Evolutionary conservation across 208 protist species (phyloP), one percentile per base, ranked within the genome.

Genomic region (Trypanosoma lewisi): DNA sequence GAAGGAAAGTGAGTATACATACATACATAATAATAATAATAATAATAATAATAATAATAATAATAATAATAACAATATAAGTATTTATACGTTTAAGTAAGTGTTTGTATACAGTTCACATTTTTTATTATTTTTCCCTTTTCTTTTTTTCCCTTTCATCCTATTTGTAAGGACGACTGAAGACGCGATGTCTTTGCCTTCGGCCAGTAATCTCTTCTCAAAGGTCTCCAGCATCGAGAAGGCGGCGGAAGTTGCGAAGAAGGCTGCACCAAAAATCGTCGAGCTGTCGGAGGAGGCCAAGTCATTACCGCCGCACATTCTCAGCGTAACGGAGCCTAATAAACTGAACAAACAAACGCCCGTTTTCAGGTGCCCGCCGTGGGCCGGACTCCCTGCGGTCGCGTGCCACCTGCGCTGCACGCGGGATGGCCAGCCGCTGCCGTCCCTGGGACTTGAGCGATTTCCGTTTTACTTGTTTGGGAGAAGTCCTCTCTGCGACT

Each of bases 401-500:
- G 69, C 82, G 9, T 91, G 79, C 49, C 86, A 95, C 63, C 59
- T 95, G 23, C 73, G 76, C 57, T 91, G 81, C 73, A 70, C 70
- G n/a, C 85, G 89, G 44, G 77, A 75, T 25, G 78, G 77, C 14
- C 34, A 65, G 5, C 44, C 65, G 7, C 72, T 82, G 19, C 78
- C 89, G 7, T 68, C 89, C 4, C 72, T 95, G 2, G 79, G 73
- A 4, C 67, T 95, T 2, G 70, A 87, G 42, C 76, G 86, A 23
- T 91, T 87, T 63, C 84, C 92, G 0, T 96, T 86, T 74, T 97
- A 97, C 49, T 80, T 97, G 8, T 80, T 97, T 47, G 92, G 92
- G 34, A 74, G 81, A 63, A 92, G 63, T 72, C 3, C 33, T 11
- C 77, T 88, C 25, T 92, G 85, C 60, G 92, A 97, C 73, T 94